Base-by-base conservation (phyloP, 2,329 filamentous ascomycete species). In the Huntiella decipiens region DNA sequence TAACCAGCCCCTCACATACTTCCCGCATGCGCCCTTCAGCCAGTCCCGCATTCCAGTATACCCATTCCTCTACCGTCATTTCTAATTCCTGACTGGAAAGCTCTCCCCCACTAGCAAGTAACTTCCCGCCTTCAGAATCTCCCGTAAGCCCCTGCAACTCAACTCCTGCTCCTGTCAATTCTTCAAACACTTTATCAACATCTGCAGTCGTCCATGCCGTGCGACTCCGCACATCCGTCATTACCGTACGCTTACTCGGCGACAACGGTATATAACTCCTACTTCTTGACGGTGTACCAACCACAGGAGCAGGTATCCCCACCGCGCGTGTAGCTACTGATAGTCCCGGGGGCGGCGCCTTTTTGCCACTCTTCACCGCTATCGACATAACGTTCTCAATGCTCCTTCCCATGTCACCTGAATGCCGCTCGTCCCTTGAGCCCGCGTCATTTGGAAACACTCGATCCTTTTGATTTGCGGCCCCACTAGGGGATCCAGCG, bases 61-160 rank as follows among this genome's bases (percentile, higher is more conserved):
- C 81, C 85, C 88, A 98, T 60, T 95, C 78, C 59, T 94, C 85
- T 0, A 96, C 84, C 4, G 78, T 88, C 87, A 98, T 94, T 34
- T 71, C 67, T 65, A 81, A 86, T 64, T 96, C 91, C 0, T 77
- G 73, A 45, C 71, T 81, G 2, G 73, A 79, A 45, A 98, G 62
- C 11, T 72, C 72, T 0, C 67, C 67, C 73, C 75, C 35, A 69
- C 65, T 12, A 79, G 58, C 19, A 74, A 63, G 7, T 41, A 63
- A 60, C 13, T 64, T 63, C 2, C 65, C 63, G 0, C 62, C 60
- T 32, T 39, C 35, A 19, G 22, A 13, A n/a, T 37, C 12, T 5
- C 22, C n/a, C 13, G 17, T 39, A 16, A 19, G 38, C 16, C 38
- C 35, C 7, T 16, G 22, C 28, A 34, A n/a, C 16, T 22, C 33